Evolutionary conservation across 148 eudicot species (phyloP).

Genomic region (Talinum fruticosum): DNA sequence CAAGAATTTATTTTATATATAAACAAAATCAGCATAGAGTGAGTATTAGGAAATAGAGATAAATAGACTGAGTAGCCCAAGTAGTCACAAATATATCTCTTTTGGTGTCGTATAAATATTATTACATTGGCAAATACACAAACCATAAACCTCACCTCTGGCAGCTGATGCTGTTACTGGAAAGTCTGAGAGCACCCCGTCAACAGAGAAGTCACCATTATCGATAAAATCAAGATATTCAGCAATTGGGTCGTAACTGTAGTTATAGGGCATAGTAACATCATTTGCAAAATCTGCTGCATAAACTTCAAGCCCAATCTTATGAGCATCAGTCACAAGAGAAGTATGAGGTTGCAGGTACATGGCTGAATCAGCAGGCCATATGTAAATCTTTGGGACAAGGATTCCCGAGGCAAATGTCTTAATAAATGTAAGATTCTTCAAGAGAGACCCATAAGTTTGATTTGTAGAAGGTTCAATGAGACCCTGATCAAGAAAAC

Average conservation of each 20-base stretch:
- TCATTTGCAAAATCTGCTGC: conserved; percentile 87
- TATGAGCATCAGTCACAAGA: conserved; percentile 87
- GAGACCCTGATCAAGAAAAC: conserved; percentile 45
- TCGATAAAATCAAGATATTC: conserved; percentile 69
- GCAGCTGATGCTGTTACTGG: conserved; percentile 81
- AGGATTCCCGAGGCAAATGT: conserved; percentile 88
- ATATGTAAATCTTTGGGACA: conserved; percentile 83
- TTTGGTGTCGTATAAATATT: background rate
- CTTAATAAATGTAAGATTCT: conserved; percentile 67
- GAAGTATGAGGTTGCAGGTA: conserved; percentile 66
- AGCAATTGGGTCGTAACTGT: conserved; percentile 71
- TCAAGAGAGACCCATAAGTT: conserved; percentile 64
- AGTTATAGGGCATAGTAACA: conserved; percentile 57
- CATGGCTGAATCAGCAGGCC: conserved; percentile 52
- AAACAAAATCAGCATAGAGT: conserved; percentile 22
- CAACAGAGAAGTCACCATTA: conserved; percentile 80
- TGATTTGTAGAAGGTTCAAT: conserved; percentile 71
- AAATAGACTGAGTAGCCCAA: too few species aligned
- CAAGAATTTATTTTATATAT: conserved; percentile 10
- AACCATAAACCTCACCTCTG: conserved; percentile 44
- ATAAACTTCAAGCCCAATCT: conserved; percentile 59
- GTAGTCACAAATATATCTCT: background rate
- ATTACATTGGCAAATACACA: background rate
- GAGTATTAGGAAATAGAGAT: background rate
- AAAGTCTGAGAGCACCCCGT: conserved; percentile 83